Evolutionary conservation across 2,329 filamentous ascomycete genomes (phyloP).

Genomic region (Pezicula rhizophila): DNA sequence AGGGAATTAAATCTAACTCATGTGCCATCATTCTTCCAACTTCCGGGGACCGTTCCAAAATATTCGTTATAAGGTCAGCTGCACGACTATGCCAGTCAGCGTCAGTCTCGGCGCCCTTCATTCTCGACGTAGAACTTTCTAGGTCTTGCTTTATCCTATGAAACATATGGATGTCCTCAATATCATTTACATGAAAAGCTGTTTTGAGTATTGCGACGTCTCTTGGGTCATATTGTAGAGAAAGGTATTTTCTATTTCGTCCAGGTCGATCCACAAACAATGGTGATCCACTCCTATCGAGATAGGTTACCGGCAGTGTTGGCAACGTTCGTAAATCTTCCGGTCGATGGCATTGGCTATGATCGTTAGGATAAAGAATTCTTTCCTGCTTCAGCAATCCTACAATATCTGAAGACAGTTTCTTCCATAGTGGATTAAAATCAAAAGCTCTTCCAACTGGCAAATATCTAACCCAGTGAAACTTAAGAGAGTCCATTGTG

Average conservation of each 20-base stretch:
- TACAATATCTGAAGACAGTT: conserved; percentile 1
- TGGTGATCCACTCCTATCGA: conserved; percentile 1
- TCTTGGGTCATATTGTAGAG: conserved; percentile 2
- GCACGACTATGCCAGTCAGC: conserved; percentile 7
- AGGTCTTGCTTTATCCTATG: conserved; percentile 10
- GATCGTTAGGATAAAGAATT: conserved; percentile 7
- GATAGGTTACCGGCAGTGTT: not conserved
- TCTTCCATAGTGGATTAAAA: conserved; percentile 4
- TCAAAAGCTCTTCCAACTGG: conserved; percentile 1
- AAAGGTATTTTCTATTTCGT: conserved; percentile 7
- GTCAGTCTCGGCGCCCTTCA: not conserved
- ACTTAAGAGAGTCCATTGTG: conserved; percentile 2
- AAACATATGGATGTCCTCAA: conserved; percentile 7
- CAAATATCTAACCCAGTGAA: conserved; percentile 12
- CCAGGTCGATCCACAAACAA: conserved; percentile 7
- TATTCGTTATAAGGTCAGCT: conserved; percentile 6
- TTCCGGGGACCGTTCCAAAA: conserved; percentile 2
- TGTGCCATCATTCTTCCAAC: not conserved
- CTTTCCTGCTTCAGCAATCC: not conserved
- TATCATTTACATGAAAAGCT: conserved; percentile 2
- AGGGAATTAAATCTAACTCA: conserved; percentile 4
- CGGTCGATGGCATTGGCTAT: not conserved
- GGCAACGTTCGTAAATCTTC: conserved; percentile 2
- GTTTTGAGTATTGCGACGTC: conserved; percentile 2
- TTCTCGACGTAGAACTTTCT: conserved; percentile 4